Evolutionary conservation across 1,139 yeast genomes (phyloP), one percentile per base, ranked within the genome.

Genomic region (Schwanniomyces etchellsii): DNA sequence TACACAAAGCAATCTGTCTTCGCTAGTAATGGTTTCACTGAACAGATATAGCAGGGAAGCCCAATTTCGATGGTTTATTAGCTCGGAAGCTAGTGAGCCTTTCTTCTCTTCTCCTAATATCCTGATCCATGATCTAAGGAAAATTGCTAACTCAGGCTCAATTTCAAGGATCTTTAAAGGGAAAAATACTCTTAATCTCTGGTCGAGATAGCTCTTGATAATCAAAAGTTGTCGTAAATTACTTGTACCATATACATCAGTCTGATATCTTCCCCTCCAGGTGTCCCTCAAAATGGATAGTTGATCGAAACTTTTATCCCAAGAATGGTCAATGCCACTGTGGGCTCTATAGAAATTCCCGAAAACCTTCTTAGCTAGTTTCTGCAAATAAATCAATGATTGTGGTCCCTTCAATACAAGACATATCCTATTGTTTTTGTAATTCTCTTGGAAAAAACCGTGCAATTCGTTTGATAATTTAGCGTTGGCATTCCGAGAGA

Each of bases 321-420:
- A 10, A 11, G 5, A 4, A 11, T 23, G 5, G 12, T 14, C 15
- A 21, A 14, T 23, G 27, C 9, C 10, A 9, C 14, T n/a, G n/a
- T 5, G 22, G 6, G 15, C 13, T 20, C 16, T 23, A 20, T 10
- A 11, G 15, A 15, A 24, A 16, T 27, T 22, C 13, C 24, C 16
- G 44, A 79, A 78, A 35, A 60, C 50, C 1, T 53, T 27, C 2
- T 61, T 28, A 0, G 76, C 77, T 13, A 76, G 36, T 42, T 74
- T 79, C 31, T 70, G 74, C 25, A 81, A 48, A 22, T 57, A 52
- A 38, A 77, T 76, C 26, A 79, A 42, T 0, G 88, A 76, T 35
- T 78, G 81, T 0, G 85, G 77, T 0, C 88, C 81, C 40, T 70
- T 64, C 2, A 81, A 42, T 2, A 80, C 83, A 20, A 81, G 33